A percentile compares a stretch with the other conserved stretches of the same genome.
Evolutionary conservation across 768 basidiomycete species (phyloP).

Genomic region (Boletus pseudopeckii): DNA sequence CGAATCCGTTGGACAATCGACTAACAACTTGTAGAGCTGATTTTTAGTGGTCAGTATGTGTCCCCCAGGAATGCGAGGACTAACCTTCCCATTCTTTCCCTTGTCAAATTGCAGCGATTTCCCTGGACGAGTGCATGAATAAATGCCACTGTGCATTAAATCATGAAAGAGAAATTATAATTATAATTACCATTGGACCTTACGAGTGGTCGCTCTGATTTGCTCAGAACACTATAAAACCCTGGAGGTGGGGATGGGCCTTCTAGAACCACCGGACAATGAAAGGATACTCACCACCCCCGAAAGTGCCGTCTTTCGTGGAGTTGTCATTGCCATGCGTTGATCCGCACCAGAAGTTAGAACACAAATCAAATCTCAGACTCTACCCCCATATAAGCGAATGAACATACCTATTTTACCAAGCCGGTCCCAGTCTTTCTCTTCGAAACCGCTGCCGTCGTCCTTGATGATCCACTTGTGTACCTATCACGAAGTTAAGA

Average conservation of each 20-base stretch:
- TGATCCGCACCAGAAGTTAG: background rate
- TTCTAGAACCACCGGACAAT: background rate
- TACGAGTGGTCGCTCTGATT: constrained; percentile 9
- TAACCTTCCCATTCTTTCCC: constrained; percentile 6
- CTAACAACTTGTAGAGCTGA: background rate
- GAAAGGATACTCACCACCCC: constrained; percentile 1
- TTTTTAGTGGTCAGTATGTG: background rate
- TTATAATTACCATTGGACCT: constrained; percentile 1
- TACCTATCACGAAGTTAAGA: too few relatives aligned
- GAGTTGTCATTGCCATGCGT: too few relatives aligned
- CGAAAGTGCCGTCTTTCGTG: constrained; percentile 10
- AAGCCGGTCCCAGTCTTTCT: constrained; percentile 9
- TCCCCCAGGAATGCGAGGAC: background rate
- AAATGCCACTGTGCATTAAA: background rate
- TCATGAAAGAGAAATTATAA: background rate
- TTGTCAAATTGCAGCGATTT: constrained; percentile 9
- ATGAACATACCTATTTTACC: background rate
- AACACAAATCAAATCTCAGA: background rate
- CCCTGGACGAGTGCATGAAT: background rate
- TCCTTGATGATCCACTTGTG: too few relatives aligned
- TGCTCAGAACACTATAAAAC: constrained; percentile 16
- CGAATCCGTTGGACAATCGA: background rate
- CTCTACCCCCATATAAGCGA: too few relatives aligned
- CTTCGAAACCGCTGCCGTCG: background rate
- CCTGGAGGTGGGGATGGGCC: background rate